These are phyloP conservation scores for Firmiana major DNA, from an alignment of 345 rosid species.

Conservation along the genomic window DNA sequence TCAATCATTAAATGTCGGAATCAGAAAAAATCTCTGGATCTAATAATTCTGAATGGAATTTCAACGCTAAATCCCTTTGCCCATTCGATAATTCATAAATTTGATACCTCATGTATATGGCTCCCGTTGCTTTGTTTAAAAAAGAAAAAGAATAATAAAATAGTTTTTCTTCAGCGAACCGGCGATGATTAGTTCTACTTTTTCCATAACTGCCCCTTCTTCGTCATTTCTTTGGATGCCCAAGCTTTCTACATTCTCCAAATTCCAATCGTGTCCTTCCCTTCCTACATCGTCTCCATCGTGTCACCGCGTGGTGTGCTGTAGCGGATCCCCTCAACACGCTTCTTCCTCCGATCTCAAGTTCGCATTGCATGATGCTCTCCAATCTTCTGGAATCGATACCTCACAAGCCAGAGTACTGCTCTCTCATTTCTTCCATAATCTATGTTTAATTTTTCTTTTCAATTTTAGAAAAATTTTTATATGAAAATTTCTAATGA, in stretches of 20 bases:
- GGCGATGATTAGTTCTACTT: background rate
- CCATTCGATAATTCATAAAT: background rate
- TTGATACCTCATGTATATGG: background rate
- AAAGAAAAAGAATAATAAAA: background rate
- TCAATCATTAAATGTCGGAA: no score
- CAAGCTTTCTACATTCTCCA: background rate
- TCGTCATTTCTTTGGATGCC: background rate
- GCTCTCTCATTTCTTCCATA: background rate
- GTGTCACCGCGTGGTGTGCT: background rate
- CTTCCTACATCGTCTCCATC: background rate
- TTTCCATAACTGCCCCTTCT: background rate
- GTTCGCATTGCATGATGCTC: conserved; percentile 18
- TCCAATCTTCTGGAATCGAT: conserved; percentile 15
- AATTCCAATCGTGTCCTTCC: background rate
- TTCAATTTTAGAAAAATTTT: background rate
- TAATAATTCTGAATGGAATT: no score
- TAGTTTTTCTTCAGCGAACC: background rate
- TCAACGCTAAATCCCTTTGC: background rate
- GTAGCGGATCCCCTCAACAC: background rate
- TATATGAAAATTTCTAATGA: background rate
- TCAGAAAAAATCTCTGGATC: no score
- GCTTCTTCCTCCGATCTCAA: conserved; percentile 12
- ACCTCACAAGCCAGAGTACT: conserved; percentile 18
- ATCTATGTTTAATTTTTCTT: background rate
- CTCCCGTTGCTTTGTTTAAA: background rate